These are phyloP conservation scores for Psidium guajava DNA, from an alignment of 345 rosid genomes.

Conservation along the genomic window DNA sequence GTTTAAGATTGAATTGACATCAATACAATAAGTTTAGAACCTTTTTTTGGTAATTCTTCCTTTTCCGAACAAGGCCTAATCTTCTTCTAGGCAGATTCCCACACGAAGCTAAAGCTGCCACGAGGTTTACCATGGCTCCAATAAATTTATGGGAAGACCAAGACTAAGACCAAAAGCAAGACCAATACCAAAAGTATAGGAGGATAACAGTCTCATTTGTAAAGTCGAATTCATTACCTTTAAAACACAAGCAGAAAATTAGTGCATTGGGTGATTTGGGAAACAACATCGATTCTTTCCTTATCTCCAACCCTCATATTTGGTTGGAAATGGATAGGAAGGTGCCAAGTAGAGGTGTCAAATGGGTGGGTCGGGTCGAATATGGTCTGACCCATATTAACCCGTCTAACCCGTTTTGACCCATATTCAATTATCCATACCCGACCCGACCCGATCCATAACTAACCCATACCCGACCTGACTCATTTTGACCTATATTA, in stretches of 20 bases:
- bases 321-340: not conserved
- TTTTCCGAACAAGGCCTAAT: not conserved
- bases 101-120: too few relatives aligned
- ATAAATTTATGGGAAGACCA: not conserved
- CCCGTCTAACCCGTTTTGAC: too few relatives aligned
- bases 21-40: too few relatives aligned
- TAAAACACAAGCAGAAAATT: not conserved
- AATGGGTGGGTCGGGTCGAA: too few relatives aligned
- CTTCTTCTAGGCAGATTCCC: not conserved
- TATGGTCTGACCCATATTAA: too few relatives aligned
- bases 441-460: too few relatives aligned
- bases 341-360: not conserved
- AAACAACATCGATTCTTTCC: not conserved
- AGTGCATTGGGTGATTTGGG: not conserved
- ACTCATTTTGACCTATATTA: too few relatives aligned
- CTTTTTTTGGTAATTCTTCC: too few relatives aligned
- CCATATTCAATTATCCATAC: too few relatives aligned
- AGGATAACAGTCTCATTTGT: not conserved
- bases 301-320: not conserved
- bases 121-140: not conserved
- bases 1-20: too few relatives aligned
- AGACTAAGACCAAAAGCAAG: not conserved
- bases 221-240: not conserved
- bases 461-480: too few relatives aligned
- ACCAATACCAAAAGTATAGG: not conserved